Evolutionary conservation across 2,329 filamentous ascomycete genomes (phyloP), one percentile per base, ranked within the genome.

Genomic region (Pochonia chlamydosporia): DNA sequence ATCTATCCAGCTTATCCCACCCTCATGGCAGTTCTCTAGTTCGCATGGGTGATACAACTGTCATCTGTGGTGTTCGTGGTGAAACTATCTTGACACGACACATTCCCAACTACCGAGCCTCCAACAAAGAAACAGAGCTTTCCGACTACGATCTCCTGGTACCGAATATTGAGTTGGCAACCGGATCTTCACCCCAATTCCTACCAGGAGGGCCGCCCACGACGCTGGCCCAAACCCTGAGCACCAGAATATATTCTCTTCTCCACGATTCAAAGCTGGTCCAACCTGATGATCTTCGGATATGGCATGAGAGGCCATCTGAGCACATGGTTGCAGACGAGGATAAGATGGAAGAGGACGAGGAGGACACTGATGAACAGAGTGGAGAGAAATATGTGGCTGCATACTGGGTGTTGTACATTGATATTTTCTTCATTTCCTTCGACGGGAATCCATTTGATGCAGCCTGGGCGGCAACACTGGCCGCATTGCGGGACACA

Each of bases 361-460:
- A 59, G 1, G 58, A 61, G 7, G 56, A 54, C 21, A 44, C 46
- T 14, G 54, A 52, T 3, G 61, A 68, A 5, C 60, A 62, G 33
- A 62, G 58, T 14, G 68, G 64, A 39, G 64, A 69, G 10, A 63
- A 62, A 6, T 62, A 62, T n/a, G 67, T 92, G 10, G 92, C 87
- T 63, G 93, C 86, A 0, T 97, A 95, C 66, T 99, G 92, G 93
- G 84, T 88, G 9, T 80, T 99, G 18, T 96, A 96, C 66, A 87
- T 99, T 54, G 92, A 97, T 62, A 76, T 96, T n/a, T 79, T 96
- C 61, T 93, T 96, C 68, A 85, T 99, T 55, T 95, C 89, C 0
- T 82, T 96, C 43, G 91, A 96, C 54, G 92, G 92, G 5, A 95
- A 93, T 59, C 81, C 89, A 2, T 91, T 97, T 54, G 92, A 99